Evolutionary conservation across 768 basidiomycete genomes (phyloP), one percentile per base, ranked within the genome.

Genomic region (button mushroom (Agaricus bisporus)): DNA sequence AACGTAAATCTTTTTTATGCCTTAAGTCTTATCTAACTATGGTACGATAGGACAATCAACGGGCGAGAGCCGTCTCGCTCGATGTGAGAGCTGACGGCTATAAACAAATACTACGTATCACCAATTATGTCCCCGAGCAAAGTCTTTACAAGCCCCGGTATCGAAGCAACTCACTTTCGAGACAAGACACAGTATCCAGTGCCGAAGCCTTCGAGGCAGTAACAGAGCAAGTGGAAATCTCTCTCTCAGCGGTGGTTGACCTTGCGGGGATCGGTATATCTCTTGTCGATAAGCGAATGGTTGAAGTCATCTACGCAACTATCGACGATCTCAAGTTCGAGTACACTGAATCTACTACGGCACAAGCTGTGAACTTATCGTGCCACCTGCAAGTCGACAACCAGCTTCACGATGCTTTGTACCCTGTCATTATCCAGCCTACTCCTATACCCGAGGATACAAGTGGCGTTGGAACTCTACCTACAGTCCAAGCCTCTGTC

Each of bases 371-470:
- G 49, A 90, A 82, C 45, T 37, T 98, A 35, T 82, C 86, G 7
- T 88, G 87, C 63, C 91, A 88, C n/a, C 76, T 99, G 10, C 95
- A 98, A 66, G 80, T 98, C 55, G 97, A 99, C 71, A 99, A 98
- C 64, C 97, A 99, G 65, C 80, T 99, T 11, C 95, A 98, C 56
- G 97, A 98, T 54, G 95, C 93, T 15, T 65, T 95, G 11, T 99
- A 86, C 73, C 94, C 97, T 2, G 94, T 98, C 51, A 83, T 98
- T 51, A 74, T 98, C 41, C 95, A 98, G 64, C 95, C 97, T 0
- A 93, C 92, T 6, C 90, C 93, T 0, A 79, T 98, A 29, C 76
- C 86, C 6, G 88, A 83, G 61, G 83, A 91, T 57, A 80, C 80
- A 0, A 82, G 78, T 52, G 84, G 83, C 48, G 80, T 89, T 18